Base-by-base conservation (phyloP, 176 grass and related monocot genomes). In the Guadua angustifolia region DNA sequence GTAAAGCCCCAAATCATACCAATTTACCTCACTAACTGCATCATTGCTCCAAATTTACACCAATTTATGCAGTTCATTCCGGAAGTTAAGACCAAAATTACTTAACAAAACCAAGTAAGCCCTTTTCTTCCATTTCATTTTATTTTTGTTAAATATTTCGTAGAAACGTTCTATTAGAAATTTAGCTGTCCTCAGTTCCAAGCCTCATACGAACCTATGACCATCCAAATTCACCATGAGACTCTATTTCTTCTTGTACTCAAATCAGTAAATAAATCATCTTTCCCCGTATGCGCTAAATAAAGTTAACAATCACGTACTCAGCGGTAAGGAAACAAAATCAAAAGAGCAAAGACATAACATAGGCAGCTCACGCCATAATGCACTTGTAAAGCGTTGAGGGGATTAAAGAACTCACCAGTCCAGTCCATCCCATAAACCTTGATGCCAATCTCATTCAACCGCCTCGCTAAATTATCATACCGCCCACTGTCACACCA, bases 371-470 rank as follows among this genome's bases (percentile, higher is more conserved):
- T 80, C 26, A 21, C 9, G 15, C 3, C 16, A 50, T 19, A 81
- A 77, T 51, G 6, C 57, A 45, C 47, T 29, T 7, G 36, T 65
- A 55, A 55, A 58, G 14, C 12, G 64, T 66, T 66, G 40, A 0
- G 1, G 52, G 17, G 14, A 49, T 9, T 38, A 15, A 69, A 53
- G 21, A 63, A 46, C 92, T 90, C 82, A 98, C 95, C 95, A 21
- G 83, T 98, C 95, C 95, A 98, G 60, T 98, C 95, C 95, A 98
- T 95, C 45, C 84, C 92, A 29, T 93, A 92, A 73, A 95, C 95
- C 88, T 95, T 98, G 78, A 98, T 76, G 40, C 91, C 92, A 68
- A 93, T 88, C 14, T 85, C 87, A 80, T 93, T 98, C 66, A 98
- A 92, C 52, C 90, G 84, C 68, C 86, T 95, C 3, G 92, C 95